Evolutionary conservation across 78 protist species (phyloP).

Genomic region (Dictyostelium firmibasis): DNA sequence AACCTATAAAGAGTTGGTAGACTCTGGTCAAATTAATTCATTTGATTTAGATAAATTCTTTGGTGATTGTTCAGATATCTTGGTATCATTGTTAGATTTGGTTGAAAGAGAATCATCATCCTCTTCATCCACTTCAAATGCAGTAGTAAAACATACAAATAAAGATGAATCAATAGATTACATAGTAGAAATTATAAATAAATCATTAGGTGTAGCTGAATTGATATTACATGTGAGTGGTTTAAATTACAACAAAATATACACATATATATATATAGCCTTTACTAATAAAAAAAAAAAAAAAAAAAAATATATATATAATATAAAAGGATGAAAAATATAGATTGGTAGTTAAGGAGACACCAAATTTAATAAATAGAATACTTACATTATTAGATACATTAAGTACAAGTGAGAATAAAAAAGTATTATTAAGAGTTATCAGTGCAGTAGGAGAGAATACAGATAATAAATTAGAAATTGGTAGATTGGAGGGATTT

Average conservation of each 20-base stretch:
- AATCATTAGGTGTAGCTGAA: constrained; percentile 70
- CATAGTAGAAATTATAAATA: constrained; percentile 38
- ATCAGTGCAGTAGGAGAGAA: constrained; percentile 73
- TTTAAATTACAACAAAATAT: background rate
- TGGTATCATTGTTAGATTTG: constrained; percentile 48
- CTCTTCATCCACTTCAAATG: background rate
- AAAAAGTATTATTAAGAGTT: constrained; percentile 54
- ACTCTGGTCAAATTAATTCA: constrained; percentile 69
- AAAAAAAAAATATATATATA: background rate
- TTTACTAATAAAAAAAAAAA: background rate
- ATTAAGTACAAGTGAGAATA: constrained; percentile 50
- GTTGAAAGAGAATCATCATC: constrained; percentile 53
- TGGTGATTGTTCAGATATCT: constrained; percentile 79
- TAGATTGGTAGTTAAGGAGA: constrained; percentile 65
- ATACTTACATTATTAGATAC: constrained; percentile 61
- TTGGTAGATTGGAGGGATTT: constrained; percentile 75
- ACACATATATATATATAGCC: background rate
- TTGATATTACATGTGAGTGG: constrained; percentile 67
- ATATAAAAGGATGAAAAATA: constrained; percentile 76
- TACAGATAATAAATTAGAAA: constrained; percentile 63
- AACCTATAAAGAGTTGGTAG: constrained; percentile 53
- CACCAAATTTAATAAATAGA: constrained; percentile 57
- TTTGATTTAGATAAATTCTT: constrained; percentile 57
- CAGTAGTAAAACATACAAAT: background rate
- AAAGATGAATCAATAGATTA: constrained; percentile 18